Conservation (phyloP, 2,329 filamentous ascomycete genomes). For the Fusarium sp. region DNA sequence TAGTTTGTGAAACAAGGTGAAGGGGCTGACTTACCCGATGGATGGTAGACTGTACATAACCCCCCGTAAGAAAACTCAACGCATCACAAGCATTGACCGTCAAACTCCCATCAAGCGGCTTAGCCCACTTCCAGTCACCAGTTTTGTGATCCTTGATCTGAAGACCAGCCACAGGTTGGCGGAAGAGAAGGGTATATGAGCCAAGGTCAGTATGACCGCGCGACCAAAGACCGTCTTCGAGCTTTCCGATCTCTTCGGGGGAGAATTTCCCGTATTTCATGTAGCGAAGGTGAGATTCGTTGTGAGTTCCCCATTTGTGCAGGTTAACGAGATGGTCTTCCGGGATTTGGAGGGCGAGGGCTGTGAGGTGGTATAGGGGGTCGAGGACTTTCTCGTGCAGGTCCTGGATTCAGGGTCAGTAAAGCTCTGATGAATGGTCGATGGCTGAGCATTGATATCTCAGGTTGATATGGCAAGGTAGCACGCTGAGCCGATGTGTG, state of each 20-base stretch:
- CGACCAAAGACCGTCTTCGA: slow-evolving; percentile 54
- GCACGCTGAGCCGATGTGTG: too few relatives aligned
- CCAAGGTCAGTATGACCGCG: slow-evolving; percentile 67
- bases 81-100: slow-evolving; percentile 63
- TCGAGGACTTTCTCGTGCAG: slow-evolving; percentile 65
- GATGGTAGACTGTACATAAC: slow-evolving; percentile 55
- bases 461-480: too few relatives aligned
- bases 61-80: slow-evolving; percentile 59
- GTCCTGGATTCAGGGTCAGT: background rate
- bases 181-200: slow-evolving; percentile 65
- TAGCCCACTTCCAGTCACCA: slow-evolving; percentile 61
- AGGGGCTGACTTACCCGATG: slow-evolving; percentile 45
- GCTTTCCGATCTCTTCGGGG: slow-evolving; percentile 56
- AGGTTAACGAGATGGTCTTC: slow-evolving; percentile 63
- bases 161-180: slow-evolving; percentile 66
- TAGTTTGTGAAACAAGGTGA: fast-evolving
- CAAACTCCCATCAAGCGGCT: slow-evolving; percentile 59
- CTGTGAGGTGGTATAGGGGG: slow-evolving; percentile 67
- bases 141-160: slow-evolving; percentile 61
- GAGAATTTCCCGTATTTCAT: slow-evolving; percentile 66
- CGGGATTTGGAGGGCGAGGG: slow-evolving; percentile 68
- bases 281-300: slow-evolving; percentile 70
- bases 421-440: too few relatives aligned
- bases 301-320: slow-evolving; percentile 67
- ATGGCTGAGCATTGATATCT: too few relatives aligned